Evolutionary conservation across 108 stramenopile species (phyloP).

Genomic region (Craspedostauros australis): DNA sequence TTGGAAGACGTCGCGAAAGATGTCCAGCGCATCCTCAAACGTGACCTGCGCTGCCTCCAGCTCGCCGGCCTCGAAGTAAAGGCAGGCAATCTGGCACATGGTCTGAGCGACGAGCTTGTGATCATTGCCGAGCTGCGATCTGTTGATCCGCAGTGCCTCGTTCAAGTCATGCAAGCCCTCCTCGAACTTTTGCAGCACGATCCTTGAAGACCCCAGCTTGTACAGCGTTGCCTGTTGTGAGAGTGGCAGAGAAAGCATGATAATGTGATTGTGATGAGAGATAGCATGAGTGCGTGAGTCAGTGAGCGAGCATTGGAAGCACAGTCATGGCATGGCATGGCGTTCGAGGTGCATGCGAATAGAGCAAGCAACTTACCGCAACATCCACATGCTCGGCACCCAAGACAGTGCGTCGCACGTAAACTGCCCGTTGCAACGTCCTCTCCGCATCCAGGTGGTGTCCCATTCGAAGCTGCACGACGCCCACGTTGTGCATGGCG

Average conservation of each 20-base stretch:
- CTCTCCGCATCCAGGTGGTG: constrained; percentile 25
- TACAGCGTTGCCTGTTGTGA: constrained; percentile 19
- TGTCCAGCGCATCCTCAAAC: constrained; percentile 40
- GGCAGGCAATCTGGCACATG: constrained; percentile 31
- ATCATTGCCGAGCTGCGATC: constrained; percentile 9
- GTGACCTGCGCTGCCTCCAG: constrained; percentile 37
- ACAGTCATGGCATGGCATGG: too few species aligned
- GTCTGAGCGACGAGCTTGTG: constrained; percentile 33
- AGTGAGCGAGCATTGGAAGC: too few species aligned
- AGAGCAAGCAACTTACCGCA: constrained; percentile 22
- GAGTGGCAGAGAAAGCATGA: background rate
- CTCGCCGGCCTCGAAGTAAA: constrained; percentile 40
- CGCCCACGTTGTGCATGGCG: constrained; percentile 37
- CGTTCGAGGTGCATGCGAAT: too few species aligned
- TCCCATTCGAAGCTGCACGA: constrained; percentile 28
- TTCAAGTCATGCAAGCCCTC: constrained; percentile 24
- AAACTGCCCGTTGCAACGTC: constrained; percentile 17
- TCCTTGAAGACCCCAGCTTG: constrained; percentile 32
- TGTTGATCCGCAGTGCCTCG: constrained; percentile 21
- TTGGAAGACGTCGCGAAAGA: constrained; percentile 23
- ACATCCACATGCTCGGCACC: constrained; percentile 28
- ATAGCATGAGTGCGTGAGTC: background rate
- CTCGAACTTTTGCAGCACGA: constrained; percentile 30
- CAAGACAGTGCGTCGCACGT: constrained; percentile 23
- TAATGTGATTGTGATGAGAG: background rate